A percentile compares a stretch with the other conserved stretches of the same genome.
phyloP scores from a whole-genome alignment of 2,329 filamentous ascomycete genomes.

The Beauveria sp. region DNA sequence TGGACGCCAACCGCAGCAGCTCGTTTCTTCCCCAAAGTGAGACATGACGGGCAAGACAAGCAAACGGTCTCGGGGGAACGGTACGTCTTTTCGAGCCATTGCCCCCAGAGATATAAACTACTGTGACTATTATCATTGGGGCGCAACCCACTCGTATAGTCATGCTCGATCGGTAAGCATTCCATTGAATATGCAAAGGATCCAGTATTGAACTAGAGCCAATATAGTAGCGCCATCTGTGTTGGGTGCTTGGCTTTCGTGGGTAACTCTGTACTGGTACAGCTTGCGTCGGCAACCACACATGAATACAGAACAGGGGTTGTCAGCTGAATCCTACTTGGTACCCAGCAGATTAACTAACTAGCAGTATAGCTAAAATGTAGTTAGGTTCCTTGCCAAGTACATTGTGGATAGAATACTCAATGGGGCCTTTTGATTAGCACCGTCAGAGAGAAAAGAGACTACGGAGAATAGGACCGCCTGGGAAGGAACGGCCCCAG shows the following conservation, averaged over 20 bases:
- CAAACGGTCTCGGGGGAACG: background rate
- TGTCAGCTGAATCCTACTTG: background rate
- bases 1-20: background rate
- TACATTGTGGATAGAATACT: background rate
- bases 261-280: background rate
- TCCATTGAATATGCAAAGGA: background rate
- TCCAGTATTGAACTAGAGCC: too few relatives aligned
- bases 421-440: background rate
- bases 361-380: too few relatives aligned
- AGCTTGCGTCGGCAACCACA: background rate
- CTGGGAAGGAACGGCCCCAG: background rate
- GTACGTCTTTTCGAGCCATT: background rate
- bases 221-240: background rate
- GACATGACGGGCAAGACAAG: background rate
- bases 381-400: too few relatives aligned
- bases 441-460: background rate
- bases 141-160: conserved; percentile 1
- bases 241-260: background rate
- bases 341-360: too few relatives aligned
- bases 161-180: conserved; percentile 3
- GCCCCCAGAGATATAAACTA: too few relatives aligned
- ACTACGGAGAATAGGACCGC: background rate
- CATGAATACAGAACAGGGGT: background rate
- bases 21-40: background rate
- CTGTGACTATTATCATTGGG: background rate